phyloP scores from a whole-genome alignment of 2,329 filamentous ascomycete species.

The Zasmidium citrigriseum region DNA sequence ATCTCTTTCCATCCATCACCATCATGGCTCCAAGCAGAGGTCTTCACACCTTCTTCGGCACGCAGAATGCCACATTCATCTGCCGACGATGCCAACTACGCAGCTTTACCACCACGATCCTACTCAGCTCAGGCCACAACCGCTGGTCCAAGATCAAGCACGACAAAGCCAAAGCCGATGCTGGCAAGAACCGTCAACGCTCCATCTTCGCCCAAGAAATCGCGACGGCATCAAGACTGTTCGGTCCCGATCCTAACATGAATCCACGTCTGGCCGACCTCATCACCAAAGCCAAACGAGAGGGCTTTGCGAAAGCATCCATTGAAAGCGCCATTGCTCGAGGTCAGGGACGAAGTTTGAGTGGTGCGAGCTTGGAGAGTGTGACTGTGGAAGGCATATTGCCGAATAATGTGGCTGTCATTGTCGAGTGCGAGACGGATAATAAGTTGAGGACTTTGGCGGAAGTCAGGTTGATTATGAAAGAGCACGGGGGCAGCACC shows the following conservation, averaged over 20 bases:
- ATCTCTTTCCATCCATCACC: conserved; percentile 1
- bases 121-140: conserved; percentile 68
- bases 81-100: conserved; percentile 21
- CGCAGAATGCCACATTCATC: background rate
- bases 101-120: conserved; percentile 21
- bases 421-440: conserved; percentile 85
- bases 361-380: conserved; percentile 74
- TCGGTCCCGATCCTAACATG: conserved; percentile 69
- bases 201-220: conserved; percentile 71
- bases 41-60: conserved; percentile 3
- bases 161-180: conserved; percentile 85
- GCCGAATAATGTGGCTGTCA: conserved; percentile 70
- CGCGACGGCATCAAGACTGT: conserved; percentile 74
- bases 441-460: conserved; percentile 72
- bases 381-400: conserved; percentile 80
- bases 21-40: conserved; percentile 37
- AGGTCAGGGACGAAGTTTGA: conserved; percentile 78
- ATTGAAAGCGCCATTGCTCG: conserved; percentile 87
- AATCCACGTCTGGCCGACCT: conserved; percentile 77
- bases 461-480: conserved; percentile 71
- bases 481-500: conserved; percentile 67
- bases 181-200: conserved; percentile 72
- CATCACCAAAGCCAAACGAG: conserved; percentile 78
- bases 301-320: conserved; percentile 76
- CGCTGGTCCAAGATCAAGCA: conserved; percentile 97